Base-by-base conservation (phyloP, 139 green algal species). In the Astrephomene gubernaculifera region DNA sequence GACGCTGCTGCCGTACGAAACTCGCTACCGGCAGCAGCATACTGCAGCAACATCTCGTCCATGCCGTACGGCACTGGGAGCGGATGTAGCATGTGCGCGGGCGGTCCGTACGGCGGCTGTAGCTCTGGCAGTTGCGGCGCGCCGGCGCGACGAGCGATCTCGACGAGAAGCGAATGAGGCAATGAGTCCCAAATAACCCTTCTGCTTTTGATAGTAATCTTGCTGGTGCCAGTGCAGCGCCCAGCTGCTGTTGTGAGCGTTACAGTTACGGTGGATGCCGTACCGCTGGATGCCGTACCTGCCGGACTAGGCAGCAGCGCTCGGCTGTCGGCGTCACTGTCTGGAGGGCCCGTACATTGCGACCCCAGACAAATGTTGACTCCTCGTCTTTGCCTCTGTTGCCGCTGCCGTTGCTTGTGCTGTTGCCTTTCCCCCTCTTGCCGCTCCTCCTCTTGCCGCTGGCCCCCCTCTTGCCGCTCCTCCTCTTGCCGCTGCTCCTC, bases 21-120 rank as follows among this genome's bases (percentile, higher is more conserved):
- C 38, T 33, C 44, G 71, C 27, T n/a, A n/a, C 45, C 49, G 29
- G 9, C 67, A 25, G 5, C 43, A 2, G 25, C 8, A 45, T 68
- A 49, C 4, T 65, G 31, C 4, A 31, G 45, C 33, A 49, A 22
- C n/a, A 80, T 31, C 31, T 44, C 31, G 33, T 80, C 45, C 73
- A 70, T 67, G 24, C 36, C 74, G 38, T 57, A 71, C 29, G 76
- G 76, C n/a, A n/a, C 60, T 14, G 76, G 76, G 41, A 83, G 43
- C 19, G 76, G 76, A 6, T 83, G 76, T 36, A 70, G 60, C 76
- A 83, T 83, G 61, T 83, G 39, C 22, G 41, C 1, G 0, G 76
- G 76, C 7, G 60, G 57, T 38, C 60, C 60, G 76, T 64, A 73
- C 35, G 21, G 3, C 25, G 76, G 76, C 29, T 63, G 60, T 9